A percentile compares a stretch with the other conserved stretches of the same genome.
These are phyloP conservation scores for Coemansia sp. DNA, from an alignment of 192 early-diverging fungal genomes.

Conservation along the genomic window DNA sequence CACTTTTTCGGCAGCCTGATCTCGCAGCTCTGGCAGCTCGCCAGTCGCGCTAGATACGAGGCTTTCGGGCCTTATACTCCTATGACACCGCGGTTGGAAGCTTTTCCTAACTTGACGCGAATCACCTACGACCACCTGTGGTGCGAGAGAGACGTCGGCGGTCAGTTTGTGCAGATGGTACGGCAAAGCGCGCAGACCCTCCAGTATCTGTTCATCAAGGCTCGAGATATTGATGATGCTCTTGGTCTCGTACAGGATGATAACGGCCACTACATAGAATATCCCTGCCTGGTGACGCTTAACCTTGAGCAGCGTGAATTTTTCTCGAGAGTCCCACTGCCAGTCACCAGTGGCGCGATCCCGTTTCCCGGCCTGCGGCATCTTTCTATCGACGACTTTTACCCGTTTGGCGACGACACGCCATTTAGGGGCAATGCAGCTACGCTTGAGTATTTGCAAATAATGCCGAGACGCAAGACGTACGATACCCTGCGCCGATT, in stretches of 20 bases:
- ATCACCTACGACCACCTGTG: not conserved
- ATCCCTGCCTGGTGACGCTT: not conserved
- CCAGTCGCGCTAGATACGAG: no score
- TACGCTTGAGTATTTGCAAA: not conserved
- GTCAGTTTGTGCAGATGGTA: no score
- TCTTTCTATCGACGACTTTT: not conserved
- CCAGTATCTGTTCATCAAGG: not conserved
- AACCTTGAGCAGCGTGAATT: not conserved
- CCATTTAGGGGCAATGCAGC: constrained; percentile 1
- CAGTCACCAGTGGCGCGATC: not conserved
- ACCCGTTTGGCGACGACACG: not conserved
- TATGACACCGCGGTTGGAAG: not conserved
- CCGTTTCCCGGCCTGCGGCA: not conserved
- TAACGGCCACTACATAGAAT: not conserved
- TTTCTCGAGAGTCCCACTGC: not conserved
- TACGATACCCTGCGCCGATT: not conserved
- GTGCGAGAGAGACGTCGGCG: not conserved
- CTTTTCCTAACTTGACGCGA: not conserved
- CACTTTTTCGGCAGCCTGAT: not conserved
- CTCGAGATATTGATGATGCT: not conserved
- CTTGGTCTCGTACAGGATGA: not conserved
- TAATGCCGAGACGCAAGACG: not conserved
- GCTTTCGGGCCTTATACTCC: not conserved
- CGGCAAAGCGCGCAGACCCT: no score
- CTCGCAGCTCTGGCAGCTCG: no score